Base-by-base conservation (phyloP, 106 monocot genomes). In the Ottelia alismoides region DNA sequence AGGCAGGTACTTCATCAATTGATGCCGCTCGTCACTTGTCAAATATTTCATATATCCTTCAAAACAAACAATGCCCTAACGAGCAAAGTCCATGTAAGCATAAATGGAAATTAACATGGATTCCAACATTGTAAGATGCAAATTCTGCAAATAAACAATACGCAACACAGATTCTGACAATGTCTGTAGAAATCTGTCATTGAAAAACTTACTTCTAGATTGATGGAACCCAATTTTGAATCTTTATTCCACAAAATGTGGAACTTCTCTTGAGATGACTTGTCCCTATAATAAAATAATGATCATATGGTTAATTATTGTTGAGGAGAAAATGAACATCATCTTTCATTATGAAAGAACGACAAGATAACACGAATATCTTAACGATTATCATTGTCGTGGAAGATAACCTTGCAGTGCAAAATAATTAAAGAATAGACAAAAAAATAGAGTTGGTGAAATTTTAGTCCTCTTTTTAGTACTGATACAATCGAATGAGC, bases 1-100 rank as follows among this genome's bases (percentile, higher is more conserved):
- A 65, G 93, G 87, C 28, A 93, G 78, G 72, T 67, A 70, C 59
- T 68, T 83, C 66, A 78, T 60, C 70, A 93, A 62, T 44, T 50
- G 59, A 25, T 74, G 71, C 52, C 70, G 83, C 44, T 93, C 93
- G 40, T 93, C 84, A 57, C 47, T 24, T 11, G 87, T 78, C 31
- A 84, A 26, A 49, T 63, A 53, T 32, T 59, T 78, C 67, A 78
- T 60, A 28, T 86, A 81, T 21, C 50, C 67, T 27, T 80, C 78
- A 24, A 70, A 70, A 60, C 58, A 78, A 62, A 81, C 65, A 55
- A 93, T 45, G 55, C 75, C 80, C 92, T 92, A 43, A 43, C 16
- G 16, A 43, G 16, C 6, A 7, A 7, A 16, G 6, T 6, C 40
- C 16, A 16, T 16, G 6, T 7, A 43, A 7, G 40, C 40, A 43